These are phyloP conservation scores for Suillus paluster DNA, from an alignment of 768 basidiomycete species.

Conservation along the genomic window DNA sequence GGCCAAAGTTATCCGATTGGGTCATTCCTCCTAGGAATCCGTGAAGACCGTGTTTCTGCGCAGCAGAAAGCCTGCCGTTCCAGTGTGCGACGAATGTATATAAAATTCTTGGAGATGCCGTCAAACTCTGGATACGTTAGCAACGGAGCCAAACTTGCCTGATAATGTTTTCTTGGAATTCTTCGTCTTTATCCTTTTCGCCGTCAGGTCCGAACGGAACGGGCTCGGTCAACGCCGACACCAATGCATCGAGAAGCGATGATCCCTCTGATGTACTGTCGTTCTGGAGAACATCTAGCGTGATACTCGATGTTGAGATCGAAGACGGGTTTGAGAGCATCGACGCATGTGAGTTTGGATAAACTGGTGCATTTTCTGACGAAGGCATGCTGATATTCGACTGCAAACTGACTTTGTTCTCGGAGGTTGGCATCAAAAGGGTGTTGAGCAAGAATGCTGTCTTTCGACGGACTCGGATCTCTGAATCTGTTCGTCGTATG, in stretches of 20 bases:
- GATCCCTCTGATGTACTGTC: constrained; percentile 34
- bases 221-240: constrained; percentile 57
- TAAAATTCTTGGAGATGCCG: constrained; percentile 43
- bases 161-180: constrained; percentile 68
- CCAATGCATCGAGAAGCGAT: constrained; percentile 51
- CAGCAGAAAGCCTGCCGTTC: constrained; percentile 33
- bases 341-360: constrained; percentile 75
- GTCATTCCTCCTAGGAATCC: constrained; percentile 26
- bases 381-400: constrained; percentile 25
- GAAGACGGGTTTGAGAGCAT: constrained; percentile 57
- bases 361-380: constrained; percentile 44
- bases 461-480: constrained; percentile 79
- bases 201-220: constrained; percentile 71
- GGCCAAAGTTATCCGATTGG: too few relatives aligned
- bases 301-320: constrained; percentile 53
- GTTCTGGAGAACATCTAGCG: constrained; percentile 51
- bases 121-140: neutral
- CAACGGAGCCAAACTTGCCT: constrained; percentile 41
- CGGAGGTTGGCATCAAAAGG: constrained; percentile 58
- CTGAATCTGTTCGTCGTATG: constrained; percentile 58
- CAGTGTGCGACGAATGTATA: constrained; percentile 55
- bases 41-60: constrained; percentile 35
- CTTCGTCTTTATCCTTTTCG: constrained; percentile 60
- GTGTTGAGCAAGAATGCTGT: constrained; percentile 75
- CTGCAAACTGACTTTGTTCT: constrained; percentile 11